Evolutionary conservation across 371 early-diverging fungal genomes (phyloP), one percentile per base, ranked within the genome.

Genomic region (Spraguea lophii): DNA sequence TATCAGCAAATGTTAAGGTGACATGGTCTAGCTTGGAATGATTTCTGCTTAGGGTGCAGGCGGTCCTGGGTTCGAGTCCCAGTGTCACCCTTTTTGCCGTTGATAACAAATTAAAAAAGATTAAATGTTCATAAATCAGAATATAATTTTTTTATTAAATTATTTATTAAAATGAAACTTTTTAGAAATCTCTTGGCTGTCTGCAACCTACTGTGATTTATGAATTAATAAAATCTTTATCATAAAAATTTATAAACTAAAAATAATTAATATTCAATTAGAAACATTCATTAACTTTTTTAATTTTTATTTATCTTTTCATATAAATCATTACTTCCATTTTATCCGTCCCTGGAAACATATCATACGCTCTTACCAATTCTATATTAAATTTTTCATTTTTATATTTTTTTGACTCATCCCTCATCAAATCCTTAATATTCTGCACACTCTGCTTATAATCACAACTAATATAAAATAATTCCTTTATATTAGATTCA

Each of bases 1-100:
- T n/a, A n/a, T n/a, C n/a, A n/a, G n/a, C n/a, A n/a, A 30, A 30
- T 58, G 26, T 24, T 32, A 26, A 50, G 68, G 68, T 63, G 61
- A 52, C 53, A 59, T 68, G 59, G 68, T 68, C 68, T 68, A 68
- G 63, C n/a, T n/a, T 61, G 68, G 68, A 59, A 68, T 68, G 68
- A 63, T 61, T 49, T 56, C 56, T 58, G 68, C 63, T 68, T 68
- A 57, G 68, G 68, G 68, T 68, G 63, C 68, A 58, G 57, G 59
- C 61, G 68, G 63, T 61, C 61, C 63, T 57, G 68, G 58, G 68
- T 68, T 68, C 68, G 56, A 68, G 36, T 62, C 68, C 58, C 68
- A 57, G 63, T 59, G 53, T 54, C 54, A 63, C 68, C 68, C 68
- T 55, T 61, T 58, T 59, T 37, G n/a, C n/a, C n/a, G n/a, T n/a